Base-by-base conservation (phyloP, 495 filamentous ascomycete species). In the Parmelia sp. region DNA sequence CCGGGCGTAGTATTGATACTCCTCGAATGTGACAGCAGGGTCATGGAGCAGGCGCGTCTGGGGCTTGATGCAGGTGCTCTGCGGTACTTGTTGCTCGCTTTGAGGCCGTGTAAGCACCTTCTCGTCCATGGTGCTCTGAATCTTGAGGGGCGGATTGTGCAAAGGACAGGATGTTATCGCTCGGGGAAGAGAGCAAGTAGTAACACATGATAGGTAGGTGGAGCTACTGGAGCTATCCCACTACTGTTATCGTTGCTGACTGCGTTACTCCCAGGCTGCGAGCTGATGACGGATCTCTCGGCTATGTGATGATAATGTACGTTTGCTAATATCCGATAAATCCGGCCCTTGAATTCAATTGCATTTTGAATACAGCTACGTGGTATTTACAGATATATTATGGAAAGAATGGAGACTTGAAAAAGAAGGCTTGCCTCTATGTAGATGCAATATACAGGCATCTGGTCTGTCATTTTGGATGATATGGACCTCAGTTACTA, bases 1-100 rank as follows among this genome's bases (percentile, higher is more conserved):
- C 44, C 66, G 21, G 36, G 75, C 75, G 62, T 76, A 78, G 66
- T 75, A 71, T n/a, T 58, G 51, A 53, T 78, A 78, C 58, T 78
- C 75, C 58, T 78, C 75, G 64, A 78, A 76, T 10, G 71, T 65
- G 58, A 78, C 69, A 25, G 49, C 66, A 17, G 66, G 37, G 37
- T 78, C 75, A 49, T 78, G 73, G 10, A 65, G 47, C 10, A 62
- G 60, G n/a, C 60, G 60, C 31, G 47, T 33, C 45, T 55, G 60
- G 40, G 60, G 60, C 21, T 55, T 62, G 60, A 62, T 62, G 17
- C 5, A 44, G 8, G 40, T 44, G 19, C 42, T 45, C n/a, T 45
- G 59, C n/a, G 23, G 11, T 31, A 60, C 23, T 42, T 44, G 57
- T 27, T 59, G 35, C 57, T 29, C 57, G 27, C 40, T 5, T 14